Evolutionary conservation across 495 filamentous ascomycete species (phyloP), one percentile per base, ranked within the genome.

Genomic region (Lichenothelia convexa): DNA sequence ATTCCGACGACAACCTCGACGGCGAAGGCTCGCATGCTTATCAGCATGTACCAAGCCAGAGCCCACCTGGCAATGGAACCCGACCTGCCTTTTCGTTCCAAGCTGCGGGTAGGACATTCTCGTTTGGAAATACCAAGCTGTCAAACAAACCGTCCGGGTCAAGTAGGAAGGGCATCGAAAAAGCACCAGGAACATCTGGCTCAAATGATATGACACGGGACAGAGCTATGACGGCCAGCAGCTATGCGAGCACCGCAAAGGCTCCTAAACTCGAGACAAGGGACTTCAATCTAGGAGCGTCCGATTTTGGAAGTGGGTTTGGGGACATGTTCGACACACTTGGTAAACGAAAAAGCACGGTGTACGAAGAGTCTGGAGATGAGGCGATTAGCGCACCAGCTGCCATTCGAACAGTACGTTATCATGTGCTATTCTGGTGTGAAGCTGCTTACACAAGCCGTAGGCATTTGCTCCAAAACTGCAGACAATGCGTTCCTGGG

Each of bases 241-340:
- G 55, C 41, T 58, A 60, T 39, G 57, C 55, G 1, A 58, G 55
- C 39, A 60, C 57, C 7, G 55, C 55, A 2, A 46, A 47, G n/a
- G 42, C 48, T 1, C 54, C 48, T 2, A 56, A 49, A n/a, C 44
- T 51, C 4, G n/a, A n/a, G n/a, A n/a, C n/a, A n/a, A n/a, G n/a
- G n/a, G 50, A 48, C 19, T 31, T 32, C 1, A 44, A 49, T 5
- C 26, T 54, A 8, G 38, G 39, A 21, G 13, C 34, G 11, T 9
- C 42, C 4, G 44, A 45, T 30, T 52, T 55, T 41, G 48, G 48
- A 22, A 31, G 29, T 26, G 49, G 46, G 24, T 53, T 53, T 35
- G 51, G 49, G 33, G 48, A 54, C 35, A 44, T 58, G 42, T 60
- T 59, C 32, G 39, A 33, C 17, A 36, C 42, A 1, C 23, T 49